A percentile compares a stretch with the other conserved stretches of the same genome.
Conservation (phyloP, 441 rosid species). For the Gossypium gossypioides region DNA sequence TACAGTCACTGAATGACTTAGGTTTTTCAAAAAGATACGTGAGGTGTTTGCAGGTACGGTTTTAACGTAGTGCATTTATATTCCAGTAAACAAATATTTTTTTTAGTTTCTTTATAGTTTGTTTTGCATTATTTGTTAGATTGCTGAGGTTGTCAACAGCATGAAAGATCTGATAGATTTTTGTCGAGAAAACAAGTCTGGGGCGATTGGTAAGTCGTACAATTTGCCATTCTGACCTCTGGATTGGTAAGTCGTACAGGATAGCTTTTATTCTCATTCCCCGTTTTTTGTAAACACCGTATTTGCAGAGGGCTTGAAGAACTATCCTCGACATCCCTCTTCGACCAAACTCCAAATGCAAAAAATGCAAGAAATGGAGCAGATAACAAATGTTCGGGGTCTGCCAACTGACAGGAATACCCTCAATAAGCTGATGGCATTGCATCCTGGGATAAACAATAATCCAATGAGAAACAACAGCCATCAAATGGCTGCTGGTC, state of each 20-base stretch:
- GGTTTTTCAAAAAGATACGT: constrained; percentile 97
- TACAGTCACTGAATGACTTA: constrained; percentile 78
- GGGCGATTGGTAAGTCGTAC: constrained; percentile 65
- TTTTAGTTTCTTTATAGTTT: neutral
- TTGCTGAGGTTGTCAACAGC: constrained; percentile 95
- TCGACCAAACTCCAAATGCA: constrained; percentile 69
- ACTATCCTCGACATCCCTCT: constrained; percentile 50
- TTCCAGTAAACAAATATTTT: neutral
- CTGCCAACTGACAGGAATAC: constrained; percentile 68
- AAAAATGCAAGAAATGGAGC: constrained; percentile 88
- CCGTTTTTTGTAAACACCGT: constrained; percentile 7
- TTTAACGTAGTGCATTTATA: constrained; percentile 6
- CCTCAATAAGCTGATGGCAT: constrained; percentile 69
- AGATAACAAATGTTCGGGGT: constrained; percentile 63
- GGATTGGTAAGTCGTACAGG: constrained; percentile 41
- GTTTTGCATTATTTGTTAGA: constrained; percentile 32
- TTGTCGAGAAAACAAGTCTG: constrained; percentile 67
- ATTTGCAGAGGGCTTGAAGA: constrained; percentile 80
- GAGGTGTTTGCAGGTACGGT: constrained; percentile 80
- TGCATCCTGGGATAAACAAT: constrained; percentile 56
- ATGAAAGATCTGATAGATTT: constrained; percentile 93
- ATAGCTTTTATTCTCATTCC: neutral
- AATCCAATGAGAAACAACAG: constrained; percentile 45
- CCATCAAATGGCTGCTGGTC: constrained; percentile 39
- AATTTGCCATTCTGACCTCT: neutral